These are phyloP conservation scores for Linum lewisii DNA, from an alignment of 345 rosid genomes.

Conservation along the genomic window DNA sequence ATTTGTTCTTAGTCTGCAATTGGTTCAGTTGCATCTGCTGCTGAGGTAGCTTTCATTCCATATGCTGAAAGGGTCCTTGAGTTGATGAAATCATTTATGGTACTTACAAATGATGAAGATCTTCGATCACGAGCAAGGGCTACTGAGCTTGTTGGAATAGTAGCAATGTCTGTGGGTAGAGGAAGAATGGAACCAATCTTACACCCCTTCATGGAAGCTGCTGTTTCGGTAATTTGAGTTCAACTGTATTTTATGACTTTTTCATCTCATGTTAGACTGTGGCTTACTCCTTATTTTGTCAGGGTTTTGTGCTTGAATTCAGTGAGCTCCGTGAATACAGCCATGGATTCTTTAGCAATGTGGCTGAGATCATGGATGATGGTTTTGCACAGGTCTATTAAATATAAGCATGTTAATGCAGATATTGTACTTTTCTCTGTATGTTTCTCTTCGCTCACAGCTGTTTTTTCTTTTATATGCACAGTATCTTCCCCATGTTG, in stretches of 20 bases:
- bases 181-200: slow-evolving; percentile 71
- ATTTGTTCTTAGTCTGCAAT: slow-evolving; percentile 75
- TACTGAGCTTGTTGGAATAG: slow-evolving; percentile 98
- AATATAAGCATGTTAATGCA: slow-evolving; percentile 10
- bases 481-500: slow-evolving; percentile 92
- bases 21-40: slow-evolving; percentile 97
- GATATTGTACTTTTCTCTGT: slow-evolving; percentile 5
- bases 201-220: slow-evolving; percentile 88
- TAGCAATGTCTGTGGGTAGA: slow-evolving; percentile 95
- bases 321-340: slow-evolving; percentile 97
- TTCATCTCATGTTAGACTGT: not conserved
- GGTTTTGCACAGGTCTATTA: slow-evolving; percentile 62
- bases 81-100: slow-evolving; percentile 86
- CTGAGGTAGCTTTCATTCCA: slow-evolving; percentile 93
- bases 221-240: slow-evolving; percentile 59
- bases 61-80: slow-evolving; percentile 92
- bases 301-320: slow-evolving; percentile 91
- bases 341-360: slow-evolving; percentile 96
- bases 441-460: not conserved
- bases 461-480: slow-evolving; percentile 16
- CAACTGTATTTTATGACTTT: slow-evolving; percentile 10
- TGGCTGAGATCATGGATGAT: slow-evolving; percentile 91
- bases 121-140: slow-evolving; percentile 93
- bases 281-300: slow-evolving; percentile 17
- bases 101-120: slow-evolving; percentile 82